These are phyloP conservation scores for Talaromyces sp. DNA, from an alignment of 2,329 filamentous ascomycete genomes.

Conservation along the genomic window DNA sequence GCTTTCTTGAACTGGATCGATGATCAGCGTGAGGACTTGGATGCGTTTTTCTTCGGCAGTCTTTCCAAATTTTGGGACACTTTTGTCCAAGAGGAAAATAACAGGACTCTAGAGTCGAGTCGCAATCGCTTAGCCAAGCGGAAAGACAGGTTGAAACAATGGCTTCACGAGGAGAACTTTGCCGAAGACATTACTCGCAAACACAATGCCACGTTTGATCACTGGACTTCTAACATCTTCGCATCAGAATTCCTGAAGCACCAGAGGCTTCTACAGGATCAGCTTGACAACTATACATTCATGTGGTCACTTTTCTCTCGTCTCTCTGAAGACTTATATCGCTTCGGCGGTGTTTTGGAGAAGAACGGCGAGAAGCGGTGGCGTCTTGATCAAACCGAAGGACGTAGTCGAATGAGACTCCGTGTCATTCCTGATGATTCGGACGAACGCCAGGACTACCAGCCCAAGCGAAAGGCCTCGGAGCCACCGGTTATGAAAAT, in stretches of 20 bases:
- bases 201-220: slow-evolving; percentile 82
- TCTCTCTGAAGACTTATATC: slow-evolving; percentile 73
- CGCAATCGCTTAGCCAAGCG: slow-evolving; percentile 69
- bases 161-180: slow-evolving; percentile 68
- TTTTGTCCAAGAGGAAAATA: slow-evolving; percentile 80
- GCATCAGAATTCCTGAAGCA: slow-evolving; percentile 88
- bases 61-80: slow-evolving; percentile 84
- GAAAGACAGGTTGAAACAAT: slow-evolving; percentile 76
- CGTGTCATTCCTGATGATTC: slow-evolving; percentile 77
- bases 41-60: slow-evolving; percentile 76
- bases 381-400: slow-evolving; percentile 94
- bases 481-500: slow-evolving; percentile 50
- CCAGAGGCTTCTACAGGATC: slow-evolving; percentile 83
- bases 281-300: slow-evolving; percentile 83
- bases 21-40: slow-evolving; percentile 72
- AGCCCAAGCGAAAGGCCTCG: slow-evolving; percentile 75
- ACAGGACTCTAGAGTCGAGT: slow-evolving; percentile 72
- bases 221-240: slow-evolving; percentile 96
- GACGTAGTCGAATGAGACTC: slow-evolving; percentile 89
- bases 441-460: slow-evolving; percentile 68
- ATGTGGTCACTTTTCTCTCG: slow-evolving; percentile 72
- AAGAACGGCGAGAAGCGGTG: slow-evolving; percentile 67
- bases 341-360: slow-evolving; percentile 78
- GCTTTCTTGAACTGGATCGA: slow-evolving; percentile 88
- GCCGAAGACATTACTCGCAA: slow-evolving; percentile 70